Conservation (phyloP, 2,329 filamentous ascomycete species). For the Stagonosporopsis cucurbitacearum region DNA sequence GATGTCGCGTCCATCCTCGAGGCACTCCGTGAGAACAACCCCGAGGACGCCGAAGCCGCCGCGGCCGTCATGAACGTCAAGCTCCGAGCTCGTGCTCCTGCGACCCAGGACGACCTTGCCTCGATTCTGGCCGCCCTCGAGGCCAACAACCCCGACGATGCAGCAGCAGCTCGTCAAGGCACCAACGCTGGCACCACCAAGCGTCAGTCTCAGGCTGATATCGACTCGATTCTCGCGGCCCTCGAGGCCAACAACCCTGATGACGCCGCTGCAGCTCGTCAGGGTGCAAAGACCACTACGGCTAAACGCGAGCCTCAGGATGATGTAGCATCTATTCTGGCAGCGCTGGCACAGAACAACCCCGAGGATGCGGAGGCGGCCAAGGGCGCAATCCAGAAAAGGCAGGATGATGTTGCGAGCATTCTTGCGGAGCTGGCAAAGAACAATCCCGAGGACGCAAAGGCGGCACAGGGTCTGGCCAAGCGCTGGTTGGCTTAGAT, state of each 20-base stretch:
- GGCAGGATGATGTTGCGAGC: conserved; percentile 26
- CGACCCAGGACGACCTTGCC: conserved; percentile 29
- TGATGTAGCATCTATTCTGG: conserved; percentile 28
- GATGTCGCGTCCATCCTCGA: conserved; percentile 38
- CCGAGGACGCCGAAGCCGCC: conserved; percentile 35
- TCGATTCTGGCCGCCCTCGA: conserved; percentile 33
- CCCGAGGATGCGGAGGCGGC: conserved; percentile 28
- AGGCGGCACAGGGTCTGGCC: conserved; percentile 19
- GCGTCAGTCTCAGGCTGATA: conserved; percentile 25
- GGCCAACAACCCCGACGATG: conserved; percentile 35
- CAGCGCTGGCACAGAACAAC: conserved; percentile 26
- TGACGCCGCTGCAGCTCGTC: conserved; percentile 30
- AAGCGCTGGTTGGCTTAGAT: conserved; percentile 24
- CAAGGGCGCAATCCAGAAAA: conserved; percentile 19
- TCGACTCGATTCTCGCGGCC: conserved; percentile 27
- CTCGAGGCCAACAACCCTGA: conserved; percentile 34
- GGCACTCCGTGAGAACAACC: conserved; percentile 38
- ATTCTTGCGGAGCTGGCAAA: conserved; percentile 26
- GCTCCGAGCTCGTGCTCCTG: conserved; percentile 27
- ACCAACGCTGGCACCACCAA: conserved; percentile 11
- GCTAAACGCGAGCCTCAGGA: conserved; percentile 24
- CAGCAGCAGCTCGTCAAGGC: conserved; percentile 27
- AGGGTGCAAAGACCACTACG: background rate
- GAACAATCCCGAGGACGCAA: conserved; percentile 30
- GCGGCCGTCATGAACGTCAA: conserved; percentile 36